These are phyloP conservation scores for Monosporozyma servazzii DNA, from an alignment of 805 yeast species.

Conservation along the genomic window DNA sequence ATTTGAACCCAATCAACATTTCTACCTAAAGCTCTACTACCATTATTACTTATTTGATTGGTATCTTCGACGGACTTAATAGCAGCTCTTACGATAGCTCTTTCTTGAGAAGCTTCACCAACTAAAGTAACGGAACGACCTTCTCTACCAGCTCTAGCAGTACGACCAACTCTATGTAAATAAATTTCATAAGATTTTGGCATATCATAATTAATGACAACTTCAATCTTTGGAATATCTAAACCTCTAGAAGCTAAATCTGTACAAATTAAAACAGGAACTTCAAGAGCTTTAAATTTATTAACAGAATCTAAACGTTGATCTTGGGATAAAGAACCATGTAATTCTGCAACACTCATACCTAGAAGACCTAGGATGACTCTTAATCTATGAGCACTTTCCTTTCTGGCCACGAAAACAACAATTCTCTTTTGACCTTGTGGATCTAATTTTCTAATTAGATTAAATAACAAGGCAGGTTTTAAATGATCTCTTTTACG, in stretches of 20 bases:
- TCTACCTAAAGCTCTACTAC: constrained; percentile 61
- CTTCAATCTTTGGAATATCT: constrained; percentile 96
- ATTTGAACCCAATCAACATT: constrained; percentile 85
- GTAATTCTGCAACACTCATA: constrained; percentile 67
- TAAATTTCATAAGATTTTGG: constrained; percentile 88
- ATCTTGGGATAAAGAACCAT: constrained; percentile 81
- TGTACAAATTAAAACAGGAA: constrained; percentile 87
- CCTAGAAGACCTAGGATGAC: constrained; percentile 68
- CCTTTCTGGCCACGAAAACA: constrained; percentile 87
- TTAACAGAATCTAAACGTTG: constrained; percentile 83
- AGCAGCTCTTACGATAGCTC: constrained; percentile 85
- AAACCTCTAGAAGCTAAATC: constrained; percentile 98
- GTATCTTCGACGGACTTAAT: constrained; percentile 52
- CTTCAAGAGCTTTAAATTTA: constrained; percentile 70
- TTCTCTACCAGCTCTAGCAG: constrained; percentile 97
- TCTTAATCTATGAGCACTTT: constrained; percentile 79
- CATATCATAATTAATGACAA: constrained; percentile 91
- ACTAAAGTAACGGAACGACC: constrained; percentile 92
- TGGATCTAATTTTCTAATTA: constrained; percentile 59
- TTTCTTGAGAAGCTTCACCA: constrained; percentile 81
- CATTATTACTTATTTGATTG: constrained; percentile 30
- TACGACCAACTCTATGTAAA: constrained; percentile 96
- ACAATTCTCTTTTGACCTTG: constrained; percentile 63
- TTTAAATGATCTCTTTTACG: constrained; percentile 79
- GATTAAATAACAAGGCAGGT: constrained; percentile 70